Evolutionary conservation across 2,329 filamentous ascomycete genomes (phyloP).

Genomic region (Mariannaea elegans): DNA sequence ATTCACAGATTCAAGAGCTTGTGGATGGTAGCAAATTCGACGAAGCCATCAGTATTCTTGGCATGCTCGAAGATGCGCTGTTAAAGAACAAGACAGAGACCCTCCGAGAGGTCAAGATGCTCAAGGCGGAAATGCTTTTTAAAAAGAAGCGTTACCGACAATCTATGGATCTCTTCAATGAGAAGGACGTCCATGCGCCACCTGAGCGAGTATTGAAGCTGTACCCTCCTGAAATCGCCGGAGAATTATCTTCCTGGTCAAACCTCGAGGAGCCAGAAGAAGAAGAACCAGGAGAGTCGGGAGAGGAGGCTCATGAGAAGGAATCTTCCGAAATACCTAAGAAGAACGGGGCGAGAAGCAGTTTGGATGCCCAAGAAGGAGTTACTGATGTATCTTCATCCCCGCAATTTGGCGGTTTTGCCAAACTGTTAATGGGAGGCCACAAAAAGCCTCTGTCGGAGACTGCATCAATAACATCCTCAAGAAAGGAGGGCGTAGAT

Average conservation of each 20-base stretch:
- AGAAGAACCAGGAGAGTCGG: constrained; percentile 13
- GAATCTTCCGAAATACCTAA: constrained; percentile 42
- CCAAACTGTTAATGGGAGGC: constrained; percentile 60
- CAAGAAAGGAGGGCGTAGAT: constrained; percentile 60
- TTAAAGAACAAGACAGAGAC: constrained; percentile 83
- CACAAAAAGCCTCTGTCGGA: constrained; percentile 59
- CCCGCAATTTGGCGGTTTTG: constrained; percentile 57
- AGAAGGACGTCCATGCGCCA: constrained; percentile 85
- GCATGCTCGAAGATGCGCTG: constrained; percentile 91
- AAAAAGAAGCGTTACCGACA: constrained; percentile 83
- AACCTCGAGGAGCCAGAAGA: constrained; percentile 43
- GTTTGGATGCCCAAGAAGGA: constrained; percentile 40
- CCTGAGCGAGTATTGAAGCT: constrained; percentile 87
- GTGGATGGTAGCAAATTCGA: constrained; percentile 79
- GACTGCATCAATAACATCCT: constrained; percentile 68
- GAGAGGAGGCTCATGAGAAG: constrained; percentile 47
- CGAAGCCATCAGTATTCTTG: constrained; percentile 88
- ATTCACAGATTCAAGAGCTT: constrained; percentile 85
- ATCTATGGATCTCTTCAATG: constrained; percentile 86
- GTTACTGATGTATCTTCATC: constrained; percentile 45
- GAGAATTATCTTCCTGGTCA: constrained; percentile 72
- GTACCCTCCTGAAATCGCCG: constrained; percentile 85
- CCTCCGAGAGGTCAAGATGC: constrained; percentile 86
- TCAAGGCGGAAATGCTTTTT: constrained; percentile 89
- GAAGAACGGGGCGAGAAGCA: constrained; percentile 42